A percentile compares a stretch with the other conserved stretches of the same genome.
These are phyloP conservation scores for Phytophthora hibernalis DNA, from an alignment of 352 stramenopile genomes.

Conservation along the genomic window DNA sequence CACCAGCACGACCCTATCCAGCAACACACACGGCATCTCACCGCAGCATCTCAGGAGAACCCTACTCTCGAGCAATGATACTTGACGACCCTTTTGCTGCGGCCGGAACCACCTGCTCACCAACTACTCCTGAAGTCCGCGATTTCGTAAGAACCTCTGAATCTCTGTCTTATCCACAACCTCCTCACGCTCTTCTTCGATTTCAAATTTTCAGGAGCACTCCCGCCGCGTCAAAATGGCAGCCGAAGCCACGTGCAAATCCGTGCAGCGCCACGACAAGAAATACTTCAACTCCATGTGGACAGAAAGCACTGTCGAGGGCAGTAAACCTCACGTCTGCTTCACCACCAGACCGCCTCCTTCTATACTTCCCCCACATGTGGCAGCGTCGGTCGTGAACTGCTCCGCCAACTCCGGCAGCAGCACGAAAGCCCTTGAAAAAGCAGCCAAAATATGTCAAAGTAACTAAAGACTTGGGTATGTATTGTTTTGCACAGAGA, in stretches of 20 bases:
- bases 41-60: slow-evolving; percentile 49
- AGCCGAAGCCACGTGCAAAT: slow-evolving; percentile 37
- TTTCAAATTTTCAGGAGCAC: slow-evolving; percentile 40
- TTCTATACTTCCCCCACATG: not conserved
- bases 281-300: slow-evolving; percentile 78
- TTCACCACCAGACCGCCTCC: slow-evolving; percentile 2
- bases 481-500: slow-evolving; percentile 23
- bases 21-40: slow-evolving; percentile 56
- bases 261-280: slow-evolving; percentile 43
- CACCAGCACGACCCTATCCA: slow-evolving; percentile 54
- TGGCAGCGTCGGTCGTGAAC: slow-evolving; percentile 21
- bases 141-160: slow-evolving; percentile 25
- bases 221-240: slow-evolving; percentile 55
- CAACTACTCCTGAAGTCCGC: slow-evolving; percentile 25
- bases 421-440: slow-evolving; percentile 5
- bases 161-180: not conserved
- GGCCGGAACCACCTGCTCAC: slow-evolving; percentile 17
- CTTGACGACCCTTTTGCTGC: slow-evolving; percentile 55
- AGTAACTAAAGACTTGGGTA: not conserved
- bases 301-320: slow-evolving; percentile 37
- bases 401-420: slow-evolving; percentile 28
- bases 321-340: slow-evolving; percentile 4
- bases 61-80: slow-evolving; percentile 47
- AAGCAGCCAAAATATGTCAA: slow-evolving; percentile 2
- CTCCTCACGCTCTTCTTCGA: not conserved